A percentile compares a stretch with the other conserved stretches of the same genome.
These are phyloP conservation scores for Rachicladosporium sp. DNA, from an alignment of 2,329 filamentous ascomycete genomes.

Conservation along the genomic window DNA sequence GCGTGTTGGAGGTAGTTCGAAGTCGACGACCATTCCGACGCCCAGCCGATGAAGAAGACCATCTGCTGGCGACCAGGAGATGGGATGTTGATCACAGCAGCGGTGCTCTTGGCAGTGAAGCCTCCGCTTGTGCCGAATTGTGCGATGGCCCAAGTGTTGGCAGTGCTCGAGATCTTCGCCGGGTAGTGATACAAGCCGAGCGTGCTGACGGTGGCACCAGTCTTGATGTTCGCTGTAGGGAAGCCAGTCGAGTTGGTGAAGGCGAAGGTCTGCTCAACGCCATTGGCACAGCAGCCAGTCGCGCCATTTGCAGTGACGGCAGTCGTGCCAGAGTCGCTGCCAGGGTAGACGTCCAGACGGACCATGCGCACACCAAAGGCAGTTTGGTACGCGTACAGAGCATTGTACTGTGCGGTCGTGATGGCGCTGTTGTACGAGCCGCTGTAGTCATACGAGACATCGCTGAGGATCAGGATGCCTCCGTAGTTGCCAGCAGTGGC, in stretches of 20 bases:
- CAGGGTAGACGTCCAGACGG: slow-evolving; percentile 46
- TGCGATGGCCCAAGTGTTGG: slow-evolving; percentile 43
- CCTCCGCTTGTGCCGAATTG: slow-evolving; percentile 36
- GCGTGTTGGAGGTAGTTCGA: slow-evolving; percentile 49
- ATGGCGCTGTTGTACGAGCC: slow-evolving; percentile 40
- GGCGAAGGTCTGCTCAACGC: slow-evolving; percentile 40
- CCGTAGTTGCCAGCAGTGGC: slow-evolving; percentile 43
- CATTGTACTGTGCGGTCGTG: slow-evolving; percentile 43
- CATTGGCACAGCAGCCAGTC: slow-evolving; percentile 36
- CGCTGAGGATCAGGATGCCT: slow-evolving; percentile 43
- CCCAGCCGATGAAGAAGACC: slow-evolving; percentile 47
- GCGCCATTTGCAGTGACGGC: slow-evolving; percentile 20
- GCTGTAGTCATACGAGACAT: slow-evolving; percentile 44
- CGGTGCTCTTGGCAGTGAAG: slow-evolving; percentile 31
- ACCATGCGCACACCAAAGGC: slow-evolving; percentile 49
- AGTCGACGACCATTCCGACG: slow-evolving; percentile 39
- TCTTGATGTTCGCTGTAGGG: slow-evolving; percentile 42
- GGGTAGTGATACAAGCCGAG: slow-evolving; percentile 47
- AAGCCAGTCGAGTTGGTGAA: slow-evolving; percentile 44
- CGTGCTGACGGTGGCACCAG: slow-evolving; percentile 35
- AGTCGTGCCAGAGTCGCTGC: slow-evolving; percentile 32
- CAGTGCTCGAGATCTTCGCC: slow-evolving; percentile 41
- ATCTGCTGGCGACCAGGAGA: slow-evolving; percentile 44
- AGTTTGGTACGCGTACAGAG: slow-evolving; percentile 45
- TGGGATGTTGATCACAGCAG: slow-evolving; percentile 49